Base-by-base conservation (phyloP, 169 alveolate species). In the Plasmodium blacklocki region DNA sequence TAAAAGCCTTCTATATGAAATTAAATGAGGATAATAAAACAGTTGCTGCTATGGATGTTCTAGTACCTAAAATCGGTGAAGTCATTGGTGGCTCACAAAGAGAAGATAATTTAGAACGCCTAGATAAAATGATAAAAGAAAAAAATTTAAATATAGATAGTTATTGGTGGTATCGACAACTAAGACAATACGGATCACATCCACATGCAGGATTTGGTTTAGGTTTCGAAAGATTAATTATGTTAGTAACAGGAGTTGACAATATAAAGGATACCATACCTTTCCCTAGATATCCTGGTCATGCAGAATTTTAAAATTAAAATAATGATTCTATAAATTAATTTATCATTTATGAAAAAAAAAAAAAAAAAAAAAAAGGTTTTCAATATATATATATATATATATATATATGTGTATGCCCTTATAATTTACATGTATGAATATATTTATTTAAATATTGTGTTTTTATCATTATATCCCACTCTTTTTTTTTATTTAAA, bases 131-230 rank as follows among this genome's bases (percentile, higher is more conserved):
- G 95, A 98, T 98, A 78, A 83, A 85, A 67, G 98, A 97, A 87
- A 95, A 95, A 80, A 94, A 94, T 21, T 95, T 98, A 86, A 93
- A 95, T 21, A 66, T 73, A 32, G 92, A 93, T 54, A 96, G 93
- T 68, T 97, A 97, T 93, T 96, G 97, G 97, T 96, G 99, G 99
- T 97, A 97, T 88, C 73, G 96, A 74, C 98, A 97, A 47, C 89
- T 97, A 67, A 95, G 99, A 89, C 95, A 94, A 92, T 99, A 95
- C 91, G 99, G 99, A 54, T 93, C 99, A 11, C 97, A 97, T 49
- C 99, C 99, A 12, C 99, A 98, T 85, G 95, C 99, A 11, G 99
- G 99, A 39, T 99, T 99, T 88, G 99, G 99, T n/a, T 96, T 99
- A 49, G 99, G 99, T 19, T 98, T 98, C 92, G 99, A 98, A 96